Evolutionary conservation across 2,329 filamentous ascomycete species (phyloP), one percentile per base, ranked within the genome.

Genomic region (Aureobasidium melanogenum): DNA sequence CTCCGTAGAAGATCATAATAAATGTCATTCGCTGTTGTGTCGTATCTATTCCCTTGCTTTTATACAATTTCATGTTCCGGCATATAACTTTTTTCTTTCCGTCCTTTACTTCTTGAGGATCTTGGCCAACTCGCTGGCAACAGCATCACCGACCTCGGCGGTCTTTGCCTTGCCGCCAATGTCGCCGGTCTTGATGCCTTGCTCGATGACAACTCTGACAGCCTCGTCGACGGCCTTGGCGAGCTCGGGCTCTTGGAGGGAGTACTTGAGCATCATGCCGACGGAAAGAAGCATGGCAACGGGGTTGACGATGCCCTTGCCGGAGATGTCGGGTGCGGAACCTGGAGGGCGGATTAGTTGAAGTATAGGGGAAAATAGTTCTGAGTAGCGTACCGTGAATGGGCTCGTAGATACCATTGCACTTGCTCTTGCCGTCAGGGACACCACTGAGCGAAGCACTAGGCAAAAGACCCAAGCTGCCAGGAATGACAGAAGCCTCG

Each of bases 191-290:
- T 85, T 81, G 51, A 92, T 75, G 38, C 90, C 90, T 60, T 79
- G 82, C 73, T 97, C 91, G 65, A 97, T 88, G 56, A 89, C 88
- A 60, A 82, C 84, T 71, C 84, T 83, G 55, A 96, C 91, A 3
- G 92, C 91, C 63, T 86, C 82, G 77, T 97, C 91, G 65, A 97
- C 84, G 54, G 86, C 84, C 64, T 84, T 82, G 36, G 92, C 88
- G 75, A 97, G 87, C 55, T 84, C 81, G 32, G 88, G 85, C 66
- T 92, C 84, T 69, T 86, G 85, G 63, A 97, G 84, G 15, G 91
- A 96, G 81, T 97, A 97, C 71, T 91, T 88, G 70, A 97, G 83
- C 87, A 99, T 89, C 91, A 97, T 96, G 69, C 91, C 91, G 15
- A 96, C 83, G 14, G 91, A 96, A 46, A 97, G 84, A 66, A 97